Base-by-base conservation (phyloP, 2,329 filamentous ascomycete species). In the Didymella glomerata region DNA sequence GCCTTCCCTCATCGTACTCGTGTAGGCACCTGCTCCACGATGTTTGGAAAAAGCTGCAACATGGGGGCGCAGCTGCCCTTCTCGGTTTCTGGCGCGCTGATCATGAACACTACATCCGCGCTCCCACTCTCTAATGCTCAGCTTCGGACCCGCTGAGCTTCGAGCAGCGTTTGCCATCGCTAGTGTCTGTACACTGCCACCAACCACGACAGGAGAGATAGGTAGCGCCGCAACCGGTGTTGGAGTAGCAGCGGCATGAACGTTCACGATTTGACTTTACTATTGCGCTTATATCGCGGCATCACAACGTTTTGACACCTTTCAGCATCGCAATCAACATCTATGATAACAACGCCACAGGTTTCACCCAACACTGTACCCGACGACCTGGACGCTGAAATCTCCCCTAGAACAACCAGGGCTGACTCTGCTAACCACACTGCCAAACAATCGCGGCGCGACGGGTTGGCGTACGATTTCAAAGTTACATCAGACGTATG, bases 391-490 rank as follows among this genome's bases (percentile, higher is more conserved):
- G 32, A 36, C 32, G 16, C 8, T 7, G 32, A 36, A 4, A 36
- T 18, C 30, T 32, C 30, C 13, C 30, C 30, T 2, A 32, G 13
- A 32, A 32, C 30, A 2, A 8, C 10, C 30, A 32, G 30, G 30
- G 14, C 14, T 5, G 30, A 32, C 30, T 28, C 27, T 8, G 34
- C 34, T 18, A 16, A 36, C 16, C 16, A 41, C 18, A 41, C 38
- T 25, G 20, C 11, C 47, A 22, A 6, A 18, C 16, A 7, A 18
- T 13, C 20, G 8, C 22, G 9, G n/a, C 20, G 41, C 32, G 22
- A 25, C 30, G 50, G 38, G 24, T 28, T 13, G 8, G 28, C 45
- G 6, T 50, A 51, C 27, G 25, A 57, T 13, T 28, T 57, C n/a
- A 53, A 18, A 22, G 30, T 4, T 0, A 2, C 20, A 7, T 9